Conservation (phyloP, 495 filamentous ascomycete species). For the Podospora comata region DNA sequence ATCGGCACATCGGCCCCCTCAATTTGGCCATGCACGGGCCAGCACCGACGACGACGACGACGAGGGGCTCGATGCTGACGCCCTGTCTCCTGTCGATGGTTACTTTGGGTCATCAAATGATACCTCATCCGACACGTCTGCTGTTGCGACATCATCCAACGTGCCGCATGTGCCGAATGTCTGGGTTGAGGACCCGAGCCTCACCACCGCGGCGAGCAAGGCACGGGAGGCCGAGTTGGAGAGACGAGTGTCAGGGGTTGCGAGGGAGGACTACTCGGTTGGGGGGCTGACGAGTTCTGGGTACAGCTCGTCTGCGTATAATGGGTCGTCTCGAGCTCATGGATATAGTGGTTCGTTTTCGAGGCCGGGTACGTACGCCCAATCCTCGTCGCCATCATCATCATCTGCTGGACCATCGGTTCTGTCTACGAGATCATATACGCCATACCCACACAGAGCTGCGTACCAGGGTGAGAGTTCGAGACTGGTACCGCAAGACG, state of each 20-base stretch:
- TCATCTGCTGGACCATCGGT: constrained; percentile 23
- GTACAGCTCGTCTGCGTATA: background rate
- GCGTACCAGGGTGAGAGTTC: constrained; percentile 21
- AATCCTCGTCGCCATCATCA: constrained; percentile 22
- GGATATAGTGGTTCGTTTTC: constrained; percentile 13
- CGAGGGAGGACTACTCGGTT: background rate
- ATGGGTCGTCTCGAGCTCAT: constrained; percentile 7
- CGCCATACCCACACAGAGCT: constrained; percentile 17
- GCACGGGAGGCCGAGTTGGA: constrained; percentile 40
- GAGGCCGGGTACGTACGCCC: constrained; percentile 24
- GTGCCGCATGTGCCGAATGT: constrained; percentile 43
- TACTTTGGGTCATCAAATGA: constrained; percentile 31
- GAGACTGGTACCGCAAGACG: constrained; percentile 38
- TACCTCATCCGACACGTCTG: constrained; percentile 1
- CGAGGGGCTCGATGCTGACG: constrained; percentile 28
- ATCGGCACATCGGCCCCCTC: background rate
- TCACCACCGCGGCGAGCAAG: constrained; percentile 36
- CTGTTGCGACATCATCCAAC: constrained; percentile 28
- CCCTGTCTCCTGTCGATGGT: constrained; percentile 43
- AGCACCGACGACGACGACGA: constrained; percentile 7
- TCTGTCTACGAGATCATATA: constrained; percentile 24
- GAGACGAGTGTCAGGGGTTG: constrained; percentile 7
- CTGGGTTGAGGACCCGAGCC: constrained; percentile 38
- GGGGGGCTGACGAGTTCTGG: constrained; percentile 9
- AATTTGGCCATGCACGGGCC: background rate